These are phyloP conservation scores for Furcasterigmium sp. DNA, from an alignment of 2,329 filamentous ascomycete genomes.

Conservation along the genomic window DNA sequence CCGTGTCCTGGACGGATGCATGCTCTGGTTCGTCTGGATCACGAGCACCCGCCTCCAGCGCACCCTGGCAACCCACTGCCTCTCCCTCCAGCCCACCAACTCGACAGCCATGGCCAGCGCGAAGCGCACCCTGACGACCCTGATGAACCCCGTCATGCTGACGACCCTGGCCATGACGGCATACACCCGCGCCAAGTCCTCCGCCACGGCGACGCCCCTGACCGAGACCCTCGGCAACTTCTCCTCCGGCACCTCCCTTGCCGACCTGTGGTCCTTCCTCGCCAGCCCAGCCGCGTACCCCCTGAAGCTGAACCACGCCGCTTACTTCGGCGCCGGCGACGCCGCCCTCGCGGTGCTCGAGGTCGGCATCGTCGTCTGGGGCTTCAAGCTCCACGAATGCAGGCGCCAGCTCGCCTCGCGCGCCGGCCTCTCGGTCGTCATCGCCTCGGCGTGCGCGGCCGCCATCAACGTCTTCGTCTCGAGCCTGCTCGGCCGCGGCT, in stretches of 20 bases:
- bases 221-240: conserved; percentile 20
- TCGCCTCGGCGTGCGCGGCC: conserved; percentile 30
- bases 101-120: conserved; percentile 11
- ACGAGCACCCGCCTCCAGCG: conserved; percentile 31
- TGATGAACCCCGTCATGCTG: conserved; percentile 42
- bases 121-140: conserved; percentile 20
- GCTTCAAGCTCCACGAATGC: conserved; percentile 48
- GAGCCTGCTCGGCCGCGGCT: conserved; percentile 27
- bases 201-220: conserved; percentile 22
- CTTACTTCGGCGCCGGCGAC: conserved; percentile 40
- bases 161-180: conserved; percentile 38
- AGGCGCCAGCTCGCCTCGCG: conserved; percentile 38
- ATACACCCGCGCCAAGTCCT: conserved; percentile 35
- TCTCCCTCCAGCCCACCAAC: conserved; percentile 6
- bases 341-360: conserved; percentile 42
- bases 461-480: conserved; percentile 36
- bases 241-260: conserved; percentile 27
- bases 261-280: conserved; percentile 25
- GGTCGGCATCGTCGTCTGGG: conserved; percentile 46
- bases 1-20: conserved; percentile 37
- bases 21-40: conserved; percentile 46
- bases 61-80: conserved; percentile 15
- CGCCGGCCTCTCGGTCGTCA: conserved; percentile 31
- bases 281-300: conserved; percentile 2
- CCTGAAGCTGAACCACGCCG: conserved; percentile 9